Base-by-base conservation (phyloP, 2,329 filamentous ascomycete species). In the Claviceps quebecensis region DNA sequence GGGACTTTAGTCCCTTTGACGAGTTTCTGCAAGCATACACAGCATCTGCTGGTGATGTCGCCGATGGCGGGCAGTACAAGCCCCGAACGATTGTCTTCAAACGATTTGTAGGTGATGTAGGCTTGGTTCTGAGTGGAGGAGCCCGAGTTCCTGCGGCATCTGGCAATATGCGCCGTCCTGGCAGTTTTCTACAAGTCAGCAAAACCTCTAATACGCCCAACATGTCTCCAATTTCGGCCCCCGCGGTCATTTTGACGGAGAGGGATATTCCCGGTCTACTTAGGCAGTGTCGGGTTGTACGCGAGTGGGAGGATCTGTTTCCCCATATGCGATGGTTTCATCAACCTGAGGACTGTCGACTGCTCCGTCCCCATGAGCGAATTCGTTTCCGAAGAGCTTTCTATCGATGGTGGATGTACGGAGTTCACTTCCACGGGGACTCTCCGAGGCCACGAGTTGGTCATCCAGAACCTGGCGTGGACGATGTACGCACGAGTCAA, bases 331-430 rank as follows among this genome's bases (percentile, higher is more conserved):
- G 68, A 50, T 75, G 72, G 72, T 72, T 75, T 55, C 65, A 72
- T 2, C 59, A 67, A 9, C 68, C 69, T 0, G 69, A 72, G 51
- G 62, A 72, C 47, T 70, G 72, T 41, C 70, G 76, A 16, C 66
- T 65, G 39, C 65, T 79, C 5, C 61, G 61, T 7, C 49, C 59
- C 0, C 61, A 67, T 26, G 76, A 80, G 57, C 65, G 65, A 29
- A 55, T 61, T n/a, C 69, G 74, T 47, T 66, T 78, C 48, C 70
- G 76, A 5, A 67, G 69, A 54, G 75, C 73, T 0, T 60, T 79
- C 34, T 76, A 75, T 48, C 63, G 67, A 36, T 80, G 75, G 75
- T 77, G 75, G 74, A 65, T 76, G 4, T 79, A 74, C 55, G 67
- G 73, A 6, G 68, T 69, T 37, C 72, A 75, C 54, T 78, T 78